These are phyloP conservation scores for Puccinia hordei DNA, from an alignment of 1,284 basidiomycete genomes.

Conservation along the genomic window DNA sequence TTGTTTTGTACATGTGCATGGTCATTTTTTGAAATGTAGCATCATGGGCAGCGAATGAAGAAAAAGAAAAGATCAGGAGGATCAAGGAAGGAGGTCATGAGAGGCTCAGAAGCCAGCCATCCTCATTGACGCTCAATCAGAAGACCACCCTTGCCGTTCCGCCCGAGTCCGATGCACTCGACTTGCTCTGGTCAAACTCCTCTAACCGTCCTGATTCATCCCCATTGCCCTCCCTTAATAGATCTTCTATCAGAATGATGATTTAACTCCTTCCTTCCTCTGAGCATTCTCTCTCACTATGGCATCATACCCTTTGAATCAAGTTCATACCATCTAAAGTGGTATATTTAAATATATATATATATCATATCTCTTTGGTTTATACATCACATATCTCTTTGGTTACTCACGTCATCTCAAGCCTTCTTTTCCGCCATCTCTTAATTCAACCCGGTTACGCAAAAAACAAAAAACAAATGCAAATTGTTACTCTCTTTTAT, in stretches of 20 bases:
- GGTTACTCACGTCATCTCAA: no score
- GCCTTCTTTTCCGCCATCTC: no score
- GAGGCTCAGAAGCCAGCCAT: no score
- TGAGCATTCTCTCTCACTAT: background rate
- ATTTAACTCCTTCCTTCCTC: background rate
- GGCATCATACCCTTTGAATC: background rate
- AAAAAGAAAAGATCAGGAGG: background rate
- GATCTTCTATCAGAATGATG: background rate
- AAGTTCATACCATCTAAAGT: no score
- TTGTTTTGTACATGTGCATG: background rate
- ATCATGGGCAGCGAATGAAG: conserved; percentile 1
- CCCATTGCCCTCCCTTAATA: background rate
- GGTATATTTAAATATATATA: no score
- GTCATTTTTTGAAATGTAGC: background rate
- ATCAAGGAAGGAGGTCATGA: background rate
- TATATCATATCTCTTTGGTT: no score
- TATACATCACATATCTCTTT: no score
- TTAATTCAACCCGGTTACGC: no score
- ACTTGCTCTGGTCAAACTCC: background rate
- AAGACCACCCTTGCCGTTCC: background rate
- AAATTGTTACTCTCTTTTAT: no score
- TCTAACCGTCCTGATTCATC: background rate
- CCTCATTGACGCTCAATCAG: background rate
- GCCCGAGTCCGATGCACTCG: background rate
- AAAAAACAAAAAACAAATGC: no score